Evolutionary conservation across 805 yeast genomes (phyloP).

Genomic region (Wickerhamiella galacta): DNA sequence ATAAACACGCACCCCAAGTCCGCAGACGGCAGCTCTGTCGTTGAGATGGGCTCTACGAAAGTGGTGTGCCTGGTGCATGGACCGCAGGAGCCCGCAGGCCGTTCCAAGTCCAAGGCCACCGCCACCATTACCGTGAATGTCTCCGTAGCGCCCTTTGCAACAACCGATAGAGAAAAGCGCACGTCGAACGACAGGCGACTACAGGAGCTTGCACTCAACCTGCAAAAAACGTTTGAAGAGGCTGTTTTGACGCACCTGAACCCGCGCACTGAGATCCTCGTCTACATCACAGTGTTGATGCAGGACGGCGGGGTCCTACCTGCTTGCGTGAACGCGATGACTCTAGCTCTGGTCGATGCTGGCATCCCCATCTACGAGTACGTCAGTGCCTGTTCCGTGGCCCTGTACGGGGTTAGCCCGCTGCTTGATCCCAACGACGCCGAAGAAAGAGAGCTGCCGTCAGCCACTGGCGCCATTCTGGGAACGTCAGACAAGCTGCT

Average conservation of each 20-base stretch:
- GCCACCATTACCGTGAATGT: slow-evolving; percentile 50
- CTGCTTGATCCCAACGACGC: slow-evolving; percentile 64
- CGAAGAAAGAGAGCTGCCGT: slow-evolving; percentile 74
- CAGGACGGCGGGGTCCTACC: slow-evolving; percentile 85
- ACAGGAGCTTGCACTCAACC: slow-evolving; percentile 21
- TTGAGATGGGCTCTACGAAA: slow-evolving; percentile 85
- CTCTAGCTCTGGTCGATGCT: slow-evolving; percentile 84
- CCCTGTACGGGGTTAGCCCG: slow-evolving; percentile 61
- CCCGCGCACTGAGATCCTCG: slow-evolving; percentile 68
- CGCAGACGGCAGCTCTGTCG: slow-evolving; percentile 81
- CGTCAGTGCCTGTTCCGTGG: slow-evolving; percentile 64
- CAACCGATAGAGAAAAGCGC: slow-evolving; percentile 56
- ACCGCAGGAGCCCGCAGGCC: slow-evolving; percentile 63
- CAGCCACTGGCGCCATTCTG: slow-evolving; percentile 65
- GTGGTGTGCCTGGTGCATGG: slow-evolving; percentile 76
- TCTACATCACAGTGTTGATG: slow-evolving; percentile 60
- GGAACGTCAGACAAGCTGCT: slow-evolving; percentile 72
- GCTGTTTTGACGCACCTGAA: slow-evolving; percentile 58
- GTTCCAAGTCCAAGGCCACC: slow-evolving; percentile 30
- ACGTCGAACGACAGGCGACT: slow-evolving; percentile 38
- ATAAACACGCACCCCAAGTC: slow-evolving; percentile 71
- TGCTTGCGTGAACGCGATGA: slow-evolving; percentile 65
- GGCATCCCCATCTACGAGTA: slow-evolving; percentile 91
- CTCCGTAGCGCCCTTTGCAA: slow-evolving; percentile 65
- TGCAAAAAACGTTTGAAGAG: slow-evolving; percentile 26